A percentile compares a stretch with the other conserved stretches of the same genome.
Evolutionary conservation across 1,284 basidiomycete genomes (phyloP).

Genomic region (Austroboletus novae-zelandiae): DNA sequence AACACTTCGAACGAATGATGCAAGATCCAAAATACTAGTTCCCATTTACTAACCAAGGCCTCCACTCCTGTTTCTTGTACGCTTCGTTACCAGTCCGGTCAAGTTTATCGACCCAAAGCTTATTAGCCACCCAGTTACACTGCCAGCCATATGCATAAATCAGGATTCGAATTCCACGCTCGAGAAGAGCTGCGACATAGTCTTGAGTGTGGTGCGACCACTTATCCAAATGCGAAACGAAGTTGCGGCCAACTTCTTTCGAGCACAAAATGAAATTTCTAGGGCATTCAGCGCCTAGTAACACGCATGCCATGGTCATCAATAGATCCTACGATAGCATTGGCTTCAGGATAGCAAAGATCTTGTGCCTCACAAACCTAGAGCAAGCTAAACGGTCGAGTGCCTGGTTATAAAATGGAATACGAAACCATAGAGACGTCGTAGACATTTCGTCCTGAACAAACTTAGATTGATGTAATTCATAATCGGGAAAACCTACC

Average conservation of each 20-base stretch:
- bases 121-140: slow-evolving; percentile 78
- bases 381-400: background rate
- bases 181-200: slow-evolving; percentile 71
- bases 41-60: slow-evolving; percentile 58
- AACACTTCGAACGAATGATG: slow-evolving; percentile 5
- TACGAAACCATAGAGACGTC: slow-evolving; percentile 63
- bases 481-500: slow-evolving; percentile 36
- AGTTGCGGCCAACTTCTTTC: slow-evolving; percentile 43
- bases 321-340: slow-evolving; percentile 51
- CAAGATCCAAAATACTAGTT: slow-evolving; percentile 33
- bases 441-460: slow-evolving; percentile 59
- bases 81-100: slow-evolving; percentile 62
- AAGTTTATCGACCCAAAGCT: slow-evolving; percentile 71
- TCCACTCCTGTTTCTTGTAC: slow-evolving; percentile 51
- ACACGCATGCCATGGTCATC: slow-evolving; percentile 53
- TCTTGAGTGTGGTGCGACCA: slow-evolving; percentile 55
- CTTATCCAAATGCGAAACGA: slow-evolving; percentile 58
- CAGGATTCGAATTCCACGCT: slow-evolving; percentile 68
- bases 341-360: slow-evolving; percentile 57
- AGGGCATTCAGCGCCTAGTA: slow-evolving; percentile 56
- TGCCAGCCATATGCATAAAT: slow-evolving; percentile 80
- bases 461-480: background rate
- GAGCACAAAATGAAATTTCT: slow-evolving; percentile 61
- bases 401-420: background rate
- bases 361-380: slow-evolving; percentile 50